These are phyloP conservation scores for Alnus rubra DNA, from an alignment of 306 rosid genomes.

Conservation along the genomic window DNA sequence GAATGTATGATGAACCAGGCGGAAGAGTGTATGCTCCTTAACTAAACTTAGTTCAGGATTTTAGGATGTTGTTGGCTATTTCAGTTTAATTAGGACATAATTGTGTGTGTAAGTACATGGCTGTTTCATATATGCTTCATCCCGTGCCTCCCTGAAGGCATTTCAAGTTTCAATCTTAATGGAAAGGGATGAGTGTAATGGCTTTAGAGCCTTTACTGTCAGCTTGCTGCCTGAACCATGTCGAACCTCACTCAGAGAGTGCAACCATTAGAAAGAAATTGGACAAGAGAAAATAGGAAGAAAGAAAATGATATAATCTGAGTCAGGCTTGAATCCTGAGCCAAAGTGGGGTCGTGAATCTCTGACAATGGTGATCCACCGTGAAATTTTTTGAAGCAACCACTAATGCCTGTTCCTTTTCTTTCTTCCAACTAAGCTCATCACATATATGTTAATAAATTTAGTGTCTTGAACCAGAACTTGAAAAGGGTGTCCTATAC, in stretches of 20 bases:
- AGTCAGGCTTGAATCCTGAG: background rate
- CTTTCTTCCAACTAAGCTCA: background rate
- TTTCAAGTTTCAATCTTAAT: background rate
- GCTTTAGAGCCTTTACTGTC: background rate
- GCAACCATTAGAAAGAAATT: background rate
- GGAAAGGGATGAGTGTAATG: background rate
- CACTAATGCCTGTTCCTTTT: background rate
- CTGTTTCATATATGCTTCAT: background rate
- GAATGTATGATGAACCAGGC: background rate
- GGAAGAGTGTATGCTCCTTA: background rate
- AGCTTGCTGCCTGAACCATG: background rate
- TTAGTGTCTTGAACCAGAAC: constrained; percentile 46
- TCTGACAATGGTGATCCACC: background rate
- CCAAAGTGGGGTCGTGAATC: background rate
- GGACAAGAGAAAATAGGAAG: background rate
- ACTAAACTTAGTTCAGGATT: background rate
- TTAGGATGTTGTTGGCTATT: background rate
- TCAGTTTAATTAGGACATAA: background rate
- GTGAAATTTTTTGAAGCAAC: background rate
- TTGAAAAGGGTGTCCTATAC: constrained; percentile 51
- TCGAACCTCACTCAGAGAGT: background rate
- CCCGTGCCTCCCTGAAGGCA: background rate
- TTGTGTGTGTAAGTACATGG: background rate
- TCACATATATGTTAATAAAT: background rate
- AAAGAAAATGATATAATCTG: background rate